These are phyloP conservation scores for Colletotrichum euphorbiae DNA, from an alignment of 2,329 filamentous ascomycete genomes.

Conservation along the genomic window DNA sequence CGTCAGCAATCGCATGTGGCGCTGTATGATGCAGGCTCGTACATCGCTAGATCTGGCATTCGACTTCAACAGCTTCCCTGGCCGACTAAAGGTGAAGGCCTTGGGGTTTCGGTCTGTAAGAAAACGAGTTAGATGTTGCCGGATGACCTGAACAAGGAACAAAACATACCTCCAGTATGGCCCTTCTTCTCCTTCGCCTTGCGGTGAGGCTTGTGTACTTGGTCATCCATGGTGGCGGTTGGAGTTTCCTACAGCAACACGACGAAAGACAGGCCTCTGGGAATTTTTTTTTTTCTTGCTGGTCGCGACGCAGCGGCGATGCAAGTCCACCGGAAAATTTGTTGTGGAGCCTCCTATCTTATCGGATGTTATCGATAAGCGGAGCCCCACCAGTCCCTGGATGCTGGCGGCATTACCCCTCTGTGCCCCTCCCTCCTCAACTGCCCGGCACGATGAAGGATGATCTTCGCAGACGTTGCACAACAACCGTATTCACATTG, in stretches of 20 bases:
- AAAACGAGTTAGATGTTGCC: slow-evolving; percentile 14
- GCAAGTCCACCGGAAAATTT: slow-evolving; percentile 27
- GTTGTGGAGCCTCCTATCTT: slow-evolving; percentile 34
- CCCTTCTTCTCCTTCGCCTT: slow-evolving; percentile 89
- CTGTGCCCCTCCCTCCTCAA: background rate
- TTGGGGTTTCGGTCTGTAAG: slow-evolving; percentile 81
- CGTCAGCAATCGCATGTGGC: background rate
- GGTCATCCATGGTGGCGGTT: slow-evolving; percentile 76
- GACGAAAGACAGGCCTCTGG: slow-evolving; percentile 1
- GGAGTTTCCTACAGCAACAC: slow-evolving; percentile 20
- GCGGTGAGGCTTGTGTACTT: slow-evolving; percentile 87
- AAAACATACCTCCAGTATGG: slow-evolving; percentile 65
- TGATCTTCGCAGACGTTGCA: background rate
- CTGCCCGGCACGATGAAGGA: background rate
- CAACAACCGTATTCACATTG: background rate
- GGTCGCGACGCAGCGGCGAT: slow-evolving; percentile 29
- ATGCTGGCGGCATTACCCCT: background rate
- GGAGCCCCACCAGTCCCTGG: background rate
- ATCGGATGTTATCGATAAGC: slow-evolving; percentile 18
- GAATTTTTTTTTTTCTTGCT: slow-evolving; percentile 18
- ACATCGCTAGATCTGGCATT: slow-evolving; percentile 76
- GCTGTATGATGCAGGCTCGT: slow-evolving; percentile 42
- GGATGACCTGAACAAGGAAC: background rate
- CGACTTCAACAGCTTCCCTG: too few species aligned
- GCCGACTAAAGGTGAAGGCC: slow-evolving; percentile 86